Percentiles rank a stretch among this genome's conserved stretches.
Evolutionary conservation across 2,329 filamentous ascomycete genomes (phyloP).

Genomic region (Chaetomium olivaceum): DNA sequence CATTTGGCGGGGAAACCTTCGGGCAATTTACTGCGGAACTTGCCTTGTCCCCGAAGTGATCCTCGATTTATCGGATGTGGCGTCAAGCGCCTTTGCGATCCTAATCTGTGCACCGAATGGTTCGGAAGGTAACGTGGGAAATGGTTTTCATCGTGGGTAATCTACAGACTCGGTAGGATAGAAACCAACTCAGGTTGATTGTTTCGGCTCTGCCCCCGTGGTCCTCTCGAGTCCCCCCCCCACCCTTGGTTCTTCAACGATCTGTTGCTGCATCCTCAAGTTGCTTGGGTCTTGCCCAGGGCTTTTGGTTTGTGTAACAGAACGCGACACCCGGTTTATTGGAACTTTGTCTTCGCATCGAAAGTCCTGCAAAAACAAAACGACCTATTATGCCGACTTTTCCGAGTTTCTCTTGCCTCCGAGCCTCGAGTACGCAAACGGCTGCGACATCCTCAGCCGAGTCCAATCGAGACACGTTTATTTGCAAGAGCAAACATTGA

Average conservation of each 20-base stretch:
- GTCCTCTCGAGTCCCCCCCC: too few species aligned
- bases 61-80: background rate
- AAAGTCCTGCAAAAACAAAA: background rate
- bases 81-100: background rate
- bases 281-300: background rate
- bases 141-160: constrained; percentile 7
- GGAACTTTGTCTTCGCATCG: background rate
- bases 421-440: background rate
- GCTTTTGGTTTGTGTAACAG: background rate
- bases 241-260: background rate
- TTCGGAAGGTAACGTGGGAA: background rate
- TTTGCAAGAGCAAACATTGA: background rate
- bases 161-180: background rate
- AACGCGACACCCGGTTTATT: background rate
- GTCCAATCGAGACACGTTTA: background rate
- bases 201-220: background rate
- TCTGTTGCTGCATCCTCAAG: background rate
- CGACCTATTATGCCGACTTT: background rate
- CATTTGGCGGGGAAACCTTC: constrained; percentile 6
- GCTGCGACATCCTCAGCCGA: background rate
- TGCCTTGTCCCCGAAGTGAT: background rate
- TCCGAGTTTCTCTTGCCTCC: background rate
- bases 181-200: background rate
- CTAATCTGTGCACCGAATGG: background rate
- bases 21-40: constrained; percentile 7